These are phyloP conservation scores for Ophiostoma tasmaniense DNA, from an alignment of 2,329 filamentous ascomycete species.

Conservation along the genomic window DNA sequence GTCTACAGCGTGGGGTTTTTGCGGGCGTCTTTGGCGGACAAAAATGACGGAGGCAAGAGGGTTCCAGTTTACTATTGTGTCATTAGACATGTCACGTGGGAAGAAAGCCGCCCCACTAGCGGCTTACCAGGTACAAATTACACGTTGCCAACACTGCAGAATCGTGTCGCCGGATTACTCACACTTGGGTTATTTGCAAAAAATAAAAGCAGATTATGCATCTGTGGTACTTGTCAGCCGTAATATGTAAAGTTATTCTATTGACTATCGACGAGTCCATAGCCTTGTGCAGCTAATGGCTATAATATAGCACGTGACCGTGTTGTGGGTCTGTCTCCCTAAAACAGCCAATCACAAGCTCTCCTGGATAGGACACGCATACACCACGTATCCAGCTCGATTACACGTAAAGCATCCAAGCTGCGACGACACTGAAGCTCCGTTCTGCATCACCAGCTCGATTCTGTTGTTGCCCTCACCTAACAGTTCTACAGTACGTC, in stretches of 20 bases:
- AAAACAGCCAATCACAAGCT: not conserved
- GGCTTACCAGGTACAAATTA: not conserved
- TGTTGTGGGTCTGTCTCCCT: not conserved
- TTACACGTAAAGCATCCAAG: not conserved
- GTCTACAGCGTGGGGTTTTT: conserved; percentile 12
- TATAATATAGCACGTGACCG: too few species aligned
- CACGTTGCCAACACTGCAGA: not conserved
- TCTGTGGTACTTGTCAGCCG: too few species aligned
- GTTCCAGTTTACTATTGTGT: not conserved
- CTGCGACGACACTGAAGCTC: conserved; percentile 8
- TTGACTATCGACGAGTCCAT: too few species aligned
- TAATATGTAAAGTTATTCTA: too few species aligned
- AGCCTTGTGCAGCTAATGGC: too few species aligned
- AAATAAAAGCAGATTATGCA: too few species aligned
- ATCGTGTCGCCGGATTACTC: not conserved
- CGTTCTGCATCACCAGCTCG: conserved; percentile 7
- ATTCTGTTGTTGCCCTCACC: not conserved
- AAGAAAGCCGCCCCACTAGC: not conserved
- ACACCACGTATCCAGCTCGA: conserved; percentile 8
- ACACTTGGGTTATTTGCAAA: too few species aligned
- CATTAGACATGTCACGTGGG: conserved; percentile 13
- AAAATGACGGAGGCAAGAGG: conserved; percentile 12
- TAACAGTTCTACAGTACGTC: not conserved
- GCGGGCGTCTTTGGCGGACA: conserved; percentile 11
- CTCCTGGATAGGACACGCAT: not conserved